Conservation (phyloP, 768 basidiomycete species). For the Lactarius indigo region DNA sequence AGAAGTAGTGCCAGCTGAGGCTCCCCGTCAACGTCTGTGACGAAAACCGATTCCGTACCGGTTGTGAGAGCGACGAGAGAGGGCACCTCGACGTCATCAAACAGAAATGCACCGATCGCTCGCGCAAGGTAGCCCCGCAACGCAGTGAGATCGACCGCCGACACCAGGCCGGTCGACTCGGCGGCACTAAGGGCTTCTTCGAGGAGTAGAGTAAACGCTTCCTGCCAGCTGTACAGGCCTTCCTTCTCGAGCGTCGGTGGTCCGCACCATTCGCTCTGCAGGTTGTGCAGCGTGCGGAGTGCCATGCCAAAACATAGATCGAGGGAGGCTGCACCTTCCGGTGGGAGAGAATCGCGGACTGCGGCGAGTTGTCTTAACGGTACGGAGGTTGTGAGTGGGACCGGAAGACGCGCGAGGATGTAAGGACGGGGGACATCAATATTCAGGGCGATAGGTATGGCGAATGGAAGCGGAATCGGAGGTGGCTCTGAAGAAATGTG, state of each 20-base stretch:
- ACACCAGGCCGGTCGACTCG: slow-evolving; percentile 31
- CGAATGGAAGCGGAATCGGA: slow-evolving; percentile 29
- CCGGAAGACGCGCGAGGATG: slow-evolving; percentile 39
- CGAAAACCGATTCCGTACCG: slow-evolving; percentile 53
- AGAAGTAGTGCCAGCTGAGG: slow-evolving; percentile 41
- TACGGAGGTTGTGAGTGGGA: not conserved
- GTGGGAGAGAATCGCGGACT: slow-evolving; percentile 38
- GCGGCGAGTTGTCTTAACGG: slow-evolving; percentile 36
- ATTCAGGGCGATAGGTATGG: slow-evolving; percentile 46
- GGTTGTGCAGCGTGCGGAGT: slow-evolving; percentile 59
- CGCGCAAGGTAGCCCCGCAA: slow-evolving; percentile 55
- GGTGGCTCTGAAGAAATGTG: slow-evolving; percentile 49
- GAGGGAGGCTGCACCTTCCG: slow-evolving; percentile 37
- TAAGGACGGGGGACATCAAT: slow-evolving; percentile 46
- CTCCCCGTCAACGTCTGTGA: slow-evolving; percentile 34
- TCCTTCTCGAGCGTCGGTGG: slow-evolving; percentile 37
- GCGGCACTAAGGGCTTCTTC: slow-evolving; percentile 53
- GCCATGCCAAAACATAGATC: slow-evolving; percentile 61
- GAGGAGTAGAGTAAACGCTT: slow-evolving; percentile 58
- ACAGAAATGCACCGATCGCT: slow-evolving; percentile 71
- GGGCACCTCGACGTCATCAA: slow-evolving; percentile 73
- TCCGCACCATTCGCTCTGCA: slow-evolving; percentile 81
- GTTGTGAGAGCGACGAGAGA: slow-evolving; percentile 63
- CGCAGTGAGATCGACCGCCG: slow-evolving; percentile 37
- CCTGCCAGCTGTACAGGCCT: slow-evolving; percentile 66